Conservation (phyloP, 257 asterid genomes). For the Solanum phureja region DNA sequence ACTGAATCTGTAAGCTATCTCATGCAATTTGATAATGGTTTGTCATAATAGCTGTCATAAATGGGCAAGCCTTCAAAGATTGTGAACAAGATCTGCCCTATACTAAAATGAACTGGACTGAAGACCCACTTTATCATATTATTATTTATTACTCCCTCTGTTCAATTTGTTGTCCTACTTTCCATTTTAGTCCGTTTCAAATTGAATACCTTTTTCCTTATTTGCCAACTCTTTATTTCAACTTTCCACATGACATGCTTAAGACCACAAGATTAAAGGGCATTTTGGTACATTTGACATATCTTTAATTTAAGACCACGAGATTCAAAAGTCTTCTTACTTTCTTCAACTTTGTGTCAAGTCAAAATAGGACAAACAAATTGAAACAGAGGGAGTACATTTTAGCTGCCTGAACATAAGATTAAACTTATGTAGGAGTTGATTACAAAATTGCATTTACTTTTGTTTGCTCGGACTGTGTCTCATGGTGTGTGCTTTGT, state of each 20-base stretch:
- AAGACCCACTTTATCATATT: background rate
- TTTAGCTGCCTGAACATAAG: background rate
- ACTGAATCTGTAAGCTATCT: slow-evolving; percentile 69
- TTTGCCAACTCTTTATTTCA: background rate
- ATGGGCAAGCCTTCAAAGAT: background rate
- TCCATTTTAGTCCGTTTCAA: background rate
- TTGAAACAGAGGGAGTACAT: background rate
- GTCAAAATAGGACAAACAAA: background rate
- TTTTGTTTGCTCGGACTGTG: background rate
- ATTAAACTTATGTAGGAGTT: background rate
- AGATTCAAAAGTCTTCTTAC: background rate
- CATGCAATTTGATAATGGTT: background rate
- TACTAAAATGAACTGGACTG: background rate
- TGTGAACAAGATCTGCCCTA: background rate
- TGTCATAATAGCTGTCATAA: background rate
- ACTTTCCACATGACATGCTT: background rate
- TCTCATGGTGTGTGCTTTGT: slow-evolving; percentile 3
- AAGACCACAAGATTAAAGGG: background rate
- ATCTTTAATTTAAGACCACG: background rate
- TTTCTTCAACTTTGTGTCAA: background rate
- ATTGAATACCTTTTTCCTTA: background rate
- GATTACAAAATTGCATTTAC: background rate
- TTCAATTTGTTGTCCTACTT: background rate
- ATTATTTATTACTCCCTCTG: background rate
- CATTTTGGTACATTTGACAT: background rate